phyloP scores from a whole-genome alignment of 495 filamentous ascomycete species.

The Aspergillus heteromorphus region DNA sequence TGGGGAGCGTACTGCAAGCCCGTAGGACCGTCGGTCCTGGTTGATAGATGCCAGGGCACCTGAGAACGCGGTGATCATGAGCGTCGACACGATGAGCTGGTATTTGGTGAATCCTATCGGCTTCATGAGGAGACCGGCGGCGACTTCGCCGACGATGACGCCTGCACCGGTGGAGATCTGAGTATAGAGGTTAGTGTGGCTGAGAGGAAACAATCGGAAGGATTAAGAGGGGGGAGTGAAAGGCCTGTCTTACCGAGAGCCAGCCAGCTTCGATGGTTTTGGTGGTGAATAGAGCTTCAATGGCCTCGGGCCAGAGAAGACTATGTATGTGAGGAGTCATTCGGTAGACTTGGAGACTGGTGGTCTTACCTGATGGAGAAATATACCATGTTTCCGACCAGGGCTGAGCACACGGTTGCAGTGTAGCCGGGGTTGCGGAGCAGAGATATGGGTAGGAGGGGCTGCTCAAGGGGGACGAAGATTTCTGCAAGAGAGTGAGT shows the following conservation, averaged over 20 bases:
- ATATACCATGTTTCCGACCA: constrained; percentile 31
- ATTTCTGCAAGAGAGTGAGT: constrained; percentile 11
- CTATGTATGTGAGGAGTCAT: neutral
- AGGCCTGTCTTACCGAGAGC: constrained; percentile 29
- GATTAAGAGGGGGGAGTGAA: too few species aligned
- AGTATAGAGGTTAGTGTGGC: neutral
- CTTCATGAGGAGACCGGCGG: constrained; percentile 27
- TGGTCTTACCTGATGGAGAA: constrained; percentile 21
- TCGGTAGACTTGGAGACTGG: neutral
- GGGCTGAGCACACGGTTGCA: constrained; percentile 33
- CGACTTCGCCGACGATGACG: constrained; percentile 21
- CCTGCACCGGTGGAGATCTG: constrained; percentile 22
- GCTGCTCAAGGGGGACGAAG: constrained; percentile 24
- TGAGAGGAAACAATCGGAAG: neutral
- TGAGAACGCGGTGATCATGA: constrained; percentile 20
- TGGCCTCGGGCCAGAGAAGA: constrained; percentile 32
- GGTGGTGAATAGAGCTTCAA: constrained; percentile 23
- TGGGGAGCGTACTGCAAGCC: constrained; percentile 18
- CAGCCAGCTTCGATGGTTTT: constrained; percentile 30
- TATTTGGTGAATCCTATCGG: constrained; percentile 22
- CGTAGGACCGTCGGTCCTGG: constrained; percentile 20
- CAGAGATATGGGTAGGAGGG: constrained; percentile 40
- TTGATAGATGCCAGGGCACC: constrained; percentile 24
- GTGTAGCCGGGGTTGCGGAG: constrained; percentile 40
- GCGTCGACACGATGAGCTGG: constrained; percentile 19